phyloP scores from a whole-genome alignment of 2,329 filamentous ascomycete genomes.

The Tolypocladium ovalisporum region DNA sequence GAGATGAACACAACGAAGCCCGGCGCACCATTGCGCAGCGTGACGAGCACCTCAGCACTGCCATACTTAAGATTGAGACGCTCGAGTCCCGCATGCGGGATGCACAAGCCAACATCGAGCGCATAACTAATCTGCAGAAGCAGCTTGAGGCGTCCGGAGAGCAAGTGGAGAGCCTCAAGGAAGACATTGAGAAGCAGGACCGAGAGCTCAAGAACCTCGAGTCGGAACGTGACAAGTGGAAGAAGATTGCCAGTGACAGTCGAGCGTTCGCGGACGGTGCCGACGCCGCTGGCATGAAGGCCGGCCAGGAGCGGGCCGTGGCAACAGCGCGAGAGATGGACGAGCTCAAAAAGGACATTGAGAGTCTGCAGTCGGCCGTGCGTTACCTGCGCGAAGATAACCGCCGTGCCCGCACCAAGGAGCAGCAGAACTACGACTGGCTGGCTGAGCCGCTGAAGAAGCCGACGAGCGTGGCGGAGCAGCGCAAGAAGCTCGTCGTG shows the following conservation, averaged over 20 bases:
- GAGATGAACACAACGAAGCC: constrained; percentile 69
- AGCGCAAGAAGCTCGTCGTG: constrained; percentile 39
- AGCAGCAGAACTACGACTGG: constrained; percentile 50
- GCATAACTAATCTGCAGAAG: constrained; percentile 54
- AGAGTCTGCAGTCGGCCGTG: constrained; percentile 51
- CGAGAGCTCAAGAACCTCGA: constrained; percentile 55
- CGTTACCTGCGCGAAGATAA: constrained; percentile 60
- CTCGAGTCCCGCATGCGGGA: constrained; percentile 81
- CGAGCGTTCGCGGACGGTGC: constrained; percentile 42
- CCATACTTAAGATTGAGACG: constrained; percentile 86
- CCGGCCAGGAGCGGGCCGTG: constrained; percentile 55
- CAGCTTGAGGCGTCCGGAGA: constrained; percentile 43
- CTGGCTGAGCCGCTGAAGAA: constrained; percentile 46
- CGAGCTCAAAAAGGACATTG: constrained; percentile 57
- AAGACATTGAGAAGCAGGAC: constrained; percentile 57
- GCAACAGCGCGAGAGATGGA: constrained; percentile 66
- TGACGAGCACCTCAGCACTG: constrained; percentile 76
- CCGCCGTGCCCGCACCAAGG: constrained; percentile 45
- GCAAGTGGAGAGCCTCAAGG: constrained; percentile 41
- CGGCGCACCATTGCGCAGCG: constrained; percentile 60
- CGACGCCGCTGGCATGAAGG: constrained; percentile 40
- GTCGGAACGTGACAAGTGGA: constrained; percentile 58
- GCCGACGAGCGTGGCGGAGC: constrained; percentile 30
- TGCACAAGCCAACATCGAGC: constrained; percentile 64
- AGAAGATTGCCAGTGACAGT: constrained; percentile 56